Conservation (phyloP, 805 yeast species). For the Wickerhamomyces pijperi region DNA sequence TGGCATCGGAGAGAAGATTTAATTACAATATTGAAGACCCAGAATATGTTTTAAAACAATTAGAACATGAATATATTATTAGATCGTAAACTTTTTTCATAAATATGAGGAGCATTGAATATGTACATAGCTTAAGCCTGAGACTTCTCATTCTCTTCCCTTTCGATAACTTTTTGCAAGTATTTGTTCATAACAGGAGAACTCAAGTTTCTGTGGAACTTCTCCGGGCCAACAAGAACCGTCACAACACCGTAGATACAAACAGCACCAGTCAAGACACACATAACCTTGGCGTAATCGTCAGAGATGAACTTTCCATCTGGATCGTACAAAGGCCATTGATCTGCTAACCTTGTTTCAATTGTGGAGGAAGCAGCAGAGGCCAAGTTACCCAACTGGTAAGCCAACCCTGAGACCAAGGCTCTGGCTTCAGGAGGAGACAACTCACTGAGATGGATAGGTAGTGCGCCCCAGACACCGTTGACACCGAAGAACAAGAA, state of each 20-base stretch:
- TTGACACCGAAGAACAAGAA: conserved; percentile 55
- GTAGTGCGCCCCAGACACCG: conserved; percentile 69
- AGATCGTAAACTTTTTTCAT: no score
- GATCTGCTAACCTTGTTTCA: conserved; percentile 50
- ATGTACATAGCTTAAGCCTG: no score
- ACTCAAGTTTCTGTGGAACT: conserved; percentile 26
- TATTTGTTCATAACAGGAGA: conserved; percentile 22
- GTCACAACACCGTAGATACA: conserved; percentile 41
- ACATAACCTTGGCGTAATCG: conserved; percentile 62
- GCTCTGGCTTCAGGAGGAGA: conserved; percentile 58
- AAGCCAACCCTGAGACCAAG: conserved; percentile 49
- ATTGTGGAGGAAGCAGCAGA: conserved; percentile 65
- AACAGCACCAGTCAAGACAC: conserved; percentile 58
- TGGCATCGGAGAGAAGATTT: conserved; percentile 25
- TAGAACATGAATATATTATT: no score
- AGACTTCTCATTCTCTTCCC: conserved; percentile 3
- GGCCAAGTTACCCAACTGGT: conserved; percentile 66
- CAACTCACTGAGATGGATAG: conserved; percentile 54
- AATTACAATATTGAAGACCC: background rate
- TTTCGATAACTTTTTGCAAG: conserved; percentile 15
- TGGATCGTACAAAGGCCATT: conserved; percentile 38
- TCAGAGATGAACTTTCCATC: conserved; percentile 19
- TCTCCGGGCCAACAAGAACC: conserved; percentile 49
- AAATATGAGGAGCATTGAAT: no score
- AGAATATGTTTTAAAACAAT: no score